Conservation (phyloP, 345 rosid species). For the Euclidium syriacum region DNA sequence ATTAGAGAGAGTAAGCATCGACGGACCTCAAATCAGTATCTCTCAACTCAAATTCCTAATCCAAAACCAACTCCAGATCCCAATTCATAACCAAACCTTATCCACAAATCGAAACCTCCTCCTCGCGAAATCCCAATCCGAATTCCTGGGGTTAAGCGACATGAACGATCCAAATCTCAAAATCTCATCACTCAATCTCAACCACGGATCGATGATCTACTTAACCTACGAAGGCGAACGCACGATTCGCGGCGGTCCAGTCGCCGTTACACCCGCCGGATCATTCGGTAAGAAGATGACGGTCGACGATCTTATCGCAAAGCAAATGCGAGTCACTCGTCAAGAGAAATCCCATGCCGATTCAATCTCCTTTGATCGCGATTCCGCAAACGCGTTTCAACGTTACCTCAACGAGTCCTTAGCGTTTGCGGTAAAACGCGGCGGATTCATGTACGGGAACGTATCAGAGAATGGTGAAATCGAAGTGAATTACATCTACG, state of each 20-base stretch:
- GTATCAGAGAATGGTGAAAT: slow-evolving; percentile 71
- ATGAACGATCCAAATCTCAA: slow-evolving; percentile 53
- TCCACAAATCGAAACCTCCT: slow-evolving; percentile 73
- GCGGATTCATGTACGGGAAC: slow-evolving; percentile 91
- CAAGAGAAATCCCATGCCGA: slow-evolving; percentile 85
- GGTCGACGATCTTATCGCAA: slow-evolving; percentile 84
- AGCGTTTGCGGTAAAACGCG: slow-evolving; percentile 78
- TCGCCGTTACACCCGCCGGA: slow-evolving; percentile 60
- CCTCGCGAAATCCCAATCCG: slow-evolving; percentile 56
- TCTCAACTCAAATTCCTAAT: slow-evolving; percentile 71
- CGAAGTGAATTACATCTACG: slow-evolving; percentile 82
- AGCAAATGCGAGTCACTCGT: slow-evolving; percentile 76
- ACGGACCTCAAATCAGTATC: slow-evolving; percentile 45
- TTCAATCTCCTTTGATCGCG: slow-evolving; percentile 79
- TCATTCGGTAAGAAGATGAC: slow-evolving; percentile 98
- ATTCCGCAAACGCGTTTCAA: slow-evolving; percentile 76
- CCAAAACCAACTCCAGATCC: slow-evolving; percentile 76
- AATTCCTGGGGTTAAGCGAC: slow-evolving; percentile 51
- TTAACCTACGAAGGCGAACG: slow-evolving; percentile 80
- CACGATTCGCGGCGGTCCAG: slow-evolving; percentile 53
- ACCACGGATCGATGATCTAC: slow-evolving; percentile 75
- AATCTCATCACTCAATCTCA: slow-evolving; percentile 54
- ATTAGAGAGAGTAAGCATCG: slow-evolving; percentile 69
- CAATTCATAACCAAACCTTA: slow-evolving; percentile 62
- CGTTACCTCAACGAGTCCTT: slow-evolving; percentile 64